Evolutionary conservation across 495 filamentous ascomycete species (phyloP).

Genomic region (Xylaria grammica): DNA sequence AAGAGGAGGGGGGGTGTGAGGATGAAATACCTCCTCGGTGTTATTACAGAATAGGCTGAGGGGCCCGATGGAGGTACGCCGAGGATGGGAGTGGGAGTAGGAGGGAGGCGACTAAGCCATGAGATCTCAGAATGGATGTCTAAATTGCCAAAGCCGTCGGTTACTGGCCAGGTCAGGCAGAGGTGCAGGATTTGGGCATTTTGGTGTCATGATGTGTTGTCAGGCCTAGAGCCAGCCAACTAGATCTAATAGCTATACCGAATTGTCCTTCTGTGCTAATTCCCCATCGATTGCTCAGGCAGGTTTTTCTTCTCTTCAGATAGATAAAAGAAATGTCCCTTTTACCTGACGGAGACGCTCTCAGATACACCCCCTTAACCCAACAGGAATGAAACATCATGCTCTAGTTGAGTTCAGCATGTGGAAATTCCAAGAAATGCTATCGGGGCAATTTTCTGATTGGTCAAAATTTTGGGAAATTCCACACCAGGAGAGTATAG

Average conservation of each 20-base stretch:
- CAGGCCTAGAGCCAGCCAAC: conserved; percentile 34
- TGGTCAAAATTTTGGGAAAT: conserved; percentile 30
- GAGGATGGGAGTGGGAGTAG: conserved; percentile 15
- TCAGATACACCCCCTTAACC: neutral
- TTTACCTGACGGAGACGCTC: conserved; percentile 1
- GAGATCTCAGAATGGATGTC: conserved; percentile 22
- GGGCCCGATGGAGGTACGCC: conserved; percentile 12
- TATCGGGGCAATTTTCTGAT: conserved; percentile 33
- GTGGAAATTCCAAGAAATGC: conserved; percentile 27
- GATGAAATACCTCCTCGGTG: conserved; percentile 16
- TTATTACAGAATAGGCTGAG: conserved; percentile 11
- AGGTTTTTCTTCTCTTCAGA: neutral
- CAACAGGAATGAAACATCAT: neutral
- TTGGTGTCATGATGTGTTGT: conserved; percentile 49
- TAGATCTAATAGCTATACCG: conserved; percentile 16
- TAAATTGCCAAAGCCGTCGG: conserved; percentile 29
- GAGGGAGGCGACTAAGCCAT: conserved; percentile 20
- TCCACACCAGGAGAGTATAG: conserved; percentile 7
- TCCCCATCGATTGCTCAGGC: conserved; percentile 13
- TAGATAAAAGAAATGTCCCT: conserved; percentile 4
- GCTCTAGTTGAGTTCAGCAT: conserved; percentile 14
- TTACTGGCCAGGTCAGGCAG: conserved; percentile 56
- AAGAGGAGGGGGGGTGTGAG: conserved; percentile 20
- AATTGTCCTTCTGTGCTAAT: conserved; percentile 21
- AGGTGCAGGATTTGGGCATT: conserved; percentile 56